phyloP scores from a whole-genome alignment of 2,329 filamentous ascomycete genomes.

The Cladobotryum protrusum region DNA sequence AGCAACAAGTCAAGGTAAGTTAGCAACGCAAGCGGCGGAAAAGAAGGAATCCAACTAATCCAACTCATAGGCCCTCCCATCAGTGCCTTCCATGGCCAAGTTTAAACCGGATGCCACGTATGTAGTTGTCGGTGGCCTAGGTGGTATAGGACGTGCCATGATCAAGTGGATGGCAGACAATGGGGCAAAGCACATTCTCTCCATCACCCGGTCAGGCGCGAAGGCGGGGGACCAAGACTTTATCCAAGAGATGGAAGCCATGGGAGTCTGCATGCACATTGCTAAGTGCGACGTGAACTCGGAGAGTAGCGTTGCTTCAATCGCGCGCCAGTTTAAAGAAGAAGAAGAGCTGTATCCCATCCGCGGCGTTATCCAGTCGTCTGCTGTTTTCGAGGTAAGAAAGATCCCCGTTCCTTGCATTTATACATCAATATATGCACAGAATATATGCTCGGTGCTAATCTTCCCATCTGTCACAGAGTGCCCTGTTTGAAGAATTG shows the following conservation, averaged over 20 bases:
- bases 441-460: conserved; percentile 14
- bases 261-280: conserved; percentile 15
- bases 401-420: neutral
- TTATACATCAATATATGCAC: conserved; percentile 17
- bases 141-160: conserved; percentile 28
- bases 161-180: conserved; percentile 25
- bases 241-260: neutral
- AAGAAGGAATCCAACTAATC: neutral
- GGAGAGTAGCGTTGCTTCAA: neutral
- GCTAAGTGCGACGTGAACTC: conserved; percentile 12
- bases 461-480: too few species aligned
- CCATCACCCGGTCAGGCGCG: conserved; percentile 23
- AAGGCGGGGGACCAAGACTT: too few species aligned
- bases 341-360: conserved; percentile 9
- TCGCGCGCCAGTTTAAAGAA: too few species aligned
- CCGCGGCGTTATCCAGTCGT: conserved; percentile 28
- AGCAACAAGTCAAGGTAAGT: conserved; percentile 15
- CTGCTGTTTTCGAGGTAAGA: conserved; percentile 23
- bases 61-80: neutral
- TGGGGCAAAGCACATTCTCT: conserved; percentile 27
- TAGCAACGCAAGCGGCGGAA: neutral
- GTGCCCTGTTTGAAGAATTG: too few species aligned
- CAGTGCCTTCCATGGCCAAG: neutral
- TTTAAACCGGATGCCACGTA: conserved; percentile 18
- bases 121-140: conserved; percentile 33